A percentile compares a stretch with the other conserved stretches of the same genome.
These are phyloP conservation scores for Emiliania huxleyi DNA, from an alignment of 78 protist species.

Conservation along the genomic window DNA sequence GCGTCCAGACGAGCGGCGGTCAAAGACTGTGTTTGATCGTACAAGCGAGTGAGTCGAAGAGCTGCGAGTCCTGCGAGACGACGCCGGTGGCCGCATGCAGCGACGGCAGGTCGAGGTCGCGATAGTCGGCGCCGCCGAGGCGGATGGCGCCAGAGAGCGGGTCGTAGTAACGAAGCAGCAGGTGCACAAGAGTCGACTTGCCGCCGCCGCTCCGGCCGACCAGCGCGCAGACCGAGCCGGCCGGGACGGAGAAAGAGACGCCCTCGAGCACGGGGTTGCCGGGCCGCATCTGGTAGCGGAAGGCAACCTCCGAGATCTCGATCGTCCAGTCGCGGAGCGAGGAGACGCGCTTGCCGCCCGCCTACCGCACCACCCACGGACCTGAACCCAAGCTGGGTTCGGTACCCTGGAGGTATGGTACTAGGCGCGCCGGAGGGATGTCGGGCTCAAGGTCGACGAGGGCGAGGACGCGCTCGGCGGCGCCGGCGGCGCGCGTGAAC, in stretches of 20 bases:
- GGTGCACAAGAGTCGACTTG: not conserved
- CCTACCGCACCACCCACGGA: too few relatives aligned
- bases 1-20: too few relatives aligned
- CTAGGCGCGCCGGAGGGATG: too few relatives aligned
- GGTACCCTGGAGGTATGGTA: too few relatives aligned
- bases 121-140: slow-evolving; percentile 70
- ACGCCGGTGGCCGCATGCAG: slow-evolving; percentile 62
- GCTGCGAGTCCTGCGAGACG: slow-evolving; percentile 69
- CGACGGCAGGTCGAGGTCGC: slow-evolving; percentile 33
- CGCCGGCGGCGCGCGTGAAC: slow-evolving; percentile 46
- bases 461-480: slow-evolving; percentile 28
- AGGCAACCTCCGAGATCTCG: not conserved
- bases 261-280: not conserved
- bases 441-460: slow-evolving; percentile 25
- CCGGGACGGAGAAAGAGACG: not conserved
- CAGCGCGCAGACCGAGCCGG: slow-evolving; percentile 9
- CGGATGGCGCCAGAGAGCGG: slow-evolving; percentile 55
- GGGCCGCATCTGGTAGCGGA: slow-evolving; percentile 20
- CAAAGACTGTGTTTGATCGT: too few relatives aligned
- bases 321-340: not conserved
- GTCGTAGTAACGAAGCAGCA: slow-evolving; percentile 51
- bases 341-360: not conserved
- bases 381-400: too few relatives aligned
- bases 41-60: too few relatives aligned
- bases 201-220: not conserved